Conservation (phyloP, 2,329 filamentous ascomycete species). For the Colletotrichum costaricense region DNA sequence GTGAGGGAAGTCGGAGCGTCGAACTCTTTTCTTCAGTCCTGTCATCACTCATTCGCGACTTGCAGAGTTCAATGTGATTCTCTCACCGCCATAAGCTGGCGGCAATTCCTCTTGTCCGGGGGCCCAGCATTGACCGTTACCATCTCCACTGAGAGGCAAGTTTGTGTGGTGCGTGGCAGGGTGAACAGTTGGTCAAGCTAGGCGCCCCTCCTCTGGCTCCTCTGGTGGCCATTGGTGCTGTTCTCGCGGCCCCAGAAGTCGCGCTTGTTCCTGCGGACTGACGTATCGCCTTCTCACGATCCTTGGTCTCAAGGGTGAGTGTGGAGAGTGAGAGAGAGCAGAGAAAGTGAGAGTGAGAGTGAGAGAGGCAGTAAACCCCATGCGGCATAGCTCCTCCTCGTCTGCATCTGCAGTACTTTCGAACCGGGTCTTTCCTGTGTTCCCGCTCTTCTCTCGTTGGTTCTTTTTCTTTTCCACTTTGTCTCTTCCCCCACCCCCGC, state of each 20-base stretch:
- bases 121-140: not conserved
- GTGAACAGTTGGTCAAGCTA: not conserved
- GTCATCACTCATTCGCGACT: not conserved
- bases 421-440: not conserved
- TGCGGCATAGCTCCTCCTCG: conserved; percentile 20
- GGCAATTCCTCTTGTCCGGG: not conserved
- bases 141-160: not conserved
- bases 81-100: not conserved
- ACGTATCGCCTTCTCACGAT: not conserved
- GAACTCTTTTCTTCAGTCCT: no score
- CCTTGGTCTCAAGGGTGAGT: no score
- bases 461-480: not conserved
- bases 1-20: not conserved
- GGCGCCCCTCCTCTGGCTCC: no score
- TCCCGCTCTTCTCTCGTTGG: conserved; percentile 9
- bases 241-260: not conserved
- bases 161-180: not conserved
- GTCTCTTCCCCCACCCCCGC: conserved; percentile 24
- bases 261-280: conserved; percentile 6
- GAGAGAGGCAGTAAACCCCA: conserved; percentile 7
- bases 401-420: not conserved
- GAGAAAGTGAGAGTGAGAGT: not conserved
- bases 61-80: not conserved
- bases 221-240: no score
- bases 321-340: no score